Conservation (phyloP, 768 basidiomycete species). For the Pleurotus citrinopileatus region DNA sequence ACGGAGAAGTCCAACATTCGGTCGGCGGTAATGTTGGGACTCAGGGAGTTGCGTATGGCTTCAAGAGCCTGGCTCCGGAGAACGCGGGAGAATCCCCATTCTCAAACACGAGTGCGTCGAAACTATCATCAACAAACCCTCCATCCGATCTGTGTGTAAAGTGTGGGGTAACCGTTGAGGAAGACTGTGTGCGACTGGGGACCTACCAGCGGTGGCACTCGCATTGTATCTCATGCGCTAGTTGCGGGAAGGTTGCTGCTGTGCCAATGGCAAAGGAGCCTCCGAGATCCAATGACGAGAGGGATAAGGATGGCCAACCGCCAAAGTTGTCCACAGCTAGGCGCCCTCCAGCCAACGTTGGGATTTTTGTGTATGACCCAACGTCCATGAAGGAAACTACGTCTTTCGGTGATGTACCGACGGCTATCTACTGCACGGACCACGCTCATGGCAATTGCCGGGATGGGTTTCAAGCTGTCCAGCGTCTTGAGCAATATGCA, state of each 20-base stretch:
- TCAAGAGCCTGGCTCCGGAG: conserved; percentile 87
- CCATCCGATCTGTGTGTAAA: conserved; percentile 90
- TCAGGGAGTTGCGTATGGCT: conserved; percentile 87
- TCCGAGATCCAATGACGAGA: conserved; percentile 52
- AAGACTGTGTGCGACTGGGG: conserved; percentile 92
- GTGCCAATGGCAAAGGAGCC: conserved; percentile 57
- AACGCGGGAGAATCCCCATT: conserved; percentile 89
- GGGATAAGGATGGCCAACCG: conserved; percentile 50
- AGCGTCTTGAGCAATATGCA: conserved; percentile 95
- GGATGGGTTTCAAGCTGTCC: conserved; percentile 85
- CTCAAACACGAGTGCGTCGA: conserved; percentile 38
- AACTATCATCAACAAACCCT: conserved; percentile 60
- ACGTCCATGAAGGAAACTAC: conserved; percentile 64
- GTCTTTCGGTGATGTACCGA: conserved; percentile 73
- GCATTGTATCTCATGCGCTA: conserved; percentile 81
- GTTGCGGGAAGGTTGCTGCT: conserved; percentile 77
- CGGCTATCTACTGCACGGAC: conserved; percentile 71
- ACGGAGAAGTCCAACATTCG: conserved; percentile 54
- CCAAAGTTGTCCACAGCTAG: conserved; percentile 63
- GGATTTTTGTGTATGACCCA: conserved; percentile 74
- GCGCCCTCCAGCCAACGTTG: conserved; percentile 79
- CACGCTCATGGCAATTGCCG: conserved; percentile 70
- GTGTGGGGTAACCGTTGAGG: conserved; percentile 90
- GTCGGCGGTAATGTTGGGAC: conserved; percentile 67
- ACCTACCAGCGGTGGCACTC: conserved; percentile 99